Conservation (phyloP, 1,284 basidiomycete species). For the Fomitopsis pinicola region DNA sequence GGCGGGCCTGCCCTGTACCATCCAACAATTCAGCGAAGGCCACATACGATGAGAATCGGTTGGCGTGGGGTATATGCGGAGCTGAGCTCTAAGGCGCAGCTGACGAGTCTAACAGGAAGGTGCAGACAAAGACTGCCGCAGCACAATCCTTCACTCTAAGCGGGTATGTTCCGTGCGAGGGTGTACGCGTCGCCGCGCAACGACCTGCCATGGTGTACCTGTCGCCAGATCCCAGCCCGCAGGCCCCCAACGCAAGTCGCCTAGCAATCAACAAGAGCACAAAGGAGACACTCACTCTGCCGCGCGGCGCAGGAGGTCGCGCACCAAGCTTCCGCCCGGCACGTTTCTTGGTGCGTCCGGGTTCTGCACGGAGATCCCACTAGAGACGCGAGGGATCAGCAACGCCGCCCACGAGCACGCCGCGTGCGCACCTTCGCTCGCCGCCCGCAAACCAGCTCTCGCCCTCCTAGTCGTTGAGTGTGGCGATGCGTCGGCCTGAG, state of each 20-base stretch:
- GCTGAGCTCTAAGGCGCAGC: background rate
- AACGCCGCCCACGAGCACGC: too few species aligned
- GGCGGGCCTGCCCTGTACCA: slow-evolving; percentile 37
- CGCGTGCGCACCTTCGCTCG: slow-evolving; percentile 64
- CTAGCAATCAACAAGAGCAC: background rate
- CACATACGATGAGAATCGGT: background rate
- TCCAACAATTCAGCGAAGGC: background rate
- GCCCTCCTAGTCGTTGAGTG: slow-evolving; percentile 30
- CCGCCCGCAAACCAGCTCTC: slow-evolving; percentile 84
- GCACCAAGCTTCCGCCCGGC: slow-evolving; percentile 68
- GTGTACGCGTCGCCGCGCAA: too few species aligned
- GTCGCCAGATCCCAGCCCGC: too few species aligned
- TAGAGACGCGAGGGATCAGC: slow-evolving; percentile 27
- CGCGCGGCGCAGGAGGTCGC: slow-evolving; percentile 80
- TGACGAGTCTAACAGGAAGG: background rate
- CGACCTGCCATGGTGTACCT: too few species aligned
- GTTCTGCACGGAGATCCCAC: slow-evolving; percentile 89
- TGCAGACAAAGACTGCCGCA: too few species aligned
- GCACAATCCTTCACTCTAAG: too few species aligned
- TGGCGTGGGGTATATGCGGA: background rate
- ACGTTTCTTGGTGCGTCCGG: slow-evolving; percentile 52
- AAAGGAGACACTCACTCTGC: slow-evolving; percentile 52
- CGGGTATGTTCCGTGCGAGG: too few species aligned
- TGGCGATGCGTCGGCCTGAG: slow-evolving; percentile 19
- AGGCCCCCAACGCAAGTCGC: too few species aligned